Evolutionary conservation across 352 stramenopile species (phyloP).

Genomic region (Phytophthora fragariae): DNA sequence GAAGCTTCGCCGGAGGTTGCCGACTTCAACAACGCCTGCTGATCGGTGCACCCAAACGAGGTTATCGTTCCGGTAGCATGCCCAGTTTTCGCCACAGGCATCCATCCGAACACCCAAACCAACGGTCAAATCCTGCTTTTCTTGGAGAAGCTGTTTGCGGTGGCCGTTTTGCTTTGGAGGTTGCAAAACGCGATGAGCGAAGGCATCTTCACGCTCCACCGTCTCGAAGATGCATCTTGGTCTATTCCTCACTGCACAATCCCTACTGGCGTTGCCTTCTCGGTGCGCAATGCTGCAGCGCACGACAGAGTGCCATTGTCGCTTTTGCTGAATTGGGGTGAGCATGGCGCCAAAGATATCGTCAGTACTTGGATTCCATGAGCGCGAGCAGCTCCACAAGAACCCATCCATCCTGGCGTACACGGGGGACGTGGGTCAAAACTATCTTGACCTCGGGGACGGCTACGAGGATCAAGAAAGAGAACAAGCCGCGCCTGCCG

Average conservation of each 20-base stretch:
- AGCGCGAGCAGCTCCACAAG: constrained; percentile 35
- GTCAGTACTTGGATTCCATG: constrained; percentile 27
- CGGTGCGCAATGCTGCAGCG: not conserved
- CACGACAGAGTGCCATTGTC: constrained; percentile 10
- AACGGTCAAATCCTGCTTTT: not conserved
- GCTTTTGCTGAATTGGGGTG: constrained; percentile 22
- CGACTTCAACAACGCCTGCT: too few relatives aligned
- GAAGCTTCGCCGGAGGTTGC: not conserved
- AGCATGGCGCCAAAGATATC: constrained; percentile 38
- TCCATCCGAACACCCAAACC: not conserved
- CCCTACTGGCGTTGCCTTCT: not conserved
- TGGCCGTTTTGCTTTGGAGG: constrained; percentile 8
- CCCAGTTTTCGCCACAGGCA: not conserved
- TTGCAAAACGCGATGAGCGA: constrained; percentile 22
- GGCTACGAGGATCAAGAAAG: constrained; percentile 19
- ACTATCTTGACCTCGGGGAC: constrained; percentile 35
- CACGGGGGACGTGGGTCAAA: constrained; percentile 34
- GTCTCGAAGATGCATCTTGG: constrained; percentile 20
- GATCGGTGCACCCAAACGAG: too few relatives aligned
- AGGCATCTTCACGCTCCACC: not conserved
- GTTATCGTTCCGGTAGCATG: not conserved
- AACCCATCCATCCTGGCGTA: constrained; percentile 38
- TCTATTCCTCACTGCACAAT: constrained; percentile 14
- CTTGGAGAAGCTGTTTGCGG: not conserved
- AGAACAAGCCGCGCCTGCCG: not conserved